Conservation (phyloP, 176 grass and related monocot genomes). For the Ensete glaucum region DNA sequence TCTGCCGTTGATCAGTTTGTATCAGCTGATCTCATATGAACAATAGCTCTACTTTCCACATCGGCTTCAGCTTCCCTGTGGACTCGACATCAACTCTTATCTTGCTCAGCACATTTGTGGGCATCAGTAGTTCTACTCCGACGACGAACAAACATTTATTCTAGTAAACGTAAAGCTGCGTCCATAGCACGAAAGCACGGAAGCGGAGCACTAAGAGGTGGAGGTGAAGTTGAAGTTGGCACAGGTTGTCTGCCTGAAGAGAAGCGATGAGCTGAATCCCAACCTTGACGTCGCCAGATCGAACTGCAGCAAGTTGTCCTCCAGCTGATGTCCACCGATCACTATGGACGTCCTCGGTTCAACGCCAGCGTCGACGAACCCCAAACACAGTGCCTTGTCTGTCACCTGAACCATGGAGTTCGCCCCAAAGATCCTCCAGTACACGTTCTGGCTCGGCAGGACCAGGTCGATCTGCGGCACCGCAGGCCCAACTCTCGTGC, state of each 20-base stretch:
- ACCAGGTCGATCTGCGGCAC: constrained; percentile 61
- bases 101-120: no score
- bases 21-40: no score
- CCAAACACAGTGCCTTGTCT: constrained; percentile 46
- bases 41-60: no score
- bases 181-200: no score
- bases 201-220: neutral
- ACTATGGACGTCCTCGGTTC: constrained; percentile 43
- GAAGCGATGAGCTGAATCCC: constrained; percentile 60
- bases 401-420: constrained; percentile 53
- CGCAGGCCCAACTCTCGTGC: constrained; percentile 42
- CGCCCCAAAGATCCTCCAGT: constrained; percentile 54
- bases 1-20: no score
- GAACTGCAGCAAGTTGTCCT: constrained; percentile 76
- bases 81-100: no score
- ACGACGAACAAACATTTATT: no score
- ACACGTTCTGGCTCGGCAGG: constrained; percentile 27
- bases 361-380: constrained; percentile 49
- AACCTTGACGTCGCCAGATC: constrained; percentile 47
- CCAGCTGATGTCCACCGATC: constrained; percentile 57
- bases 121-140: no score
- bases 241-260: constrained; percentile 42
- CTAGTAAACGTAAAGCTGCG: no score
- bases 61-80: no score
- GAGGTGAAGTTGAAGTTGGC: constrained; percentile 42